Percentiles rank a stretch among this genome's conserved stretches.
Evolutionary conservation across 225 moss, liverwort and hornwort species (phyloP).

Genomic region (Thuidium tamariscinum): DNA sequence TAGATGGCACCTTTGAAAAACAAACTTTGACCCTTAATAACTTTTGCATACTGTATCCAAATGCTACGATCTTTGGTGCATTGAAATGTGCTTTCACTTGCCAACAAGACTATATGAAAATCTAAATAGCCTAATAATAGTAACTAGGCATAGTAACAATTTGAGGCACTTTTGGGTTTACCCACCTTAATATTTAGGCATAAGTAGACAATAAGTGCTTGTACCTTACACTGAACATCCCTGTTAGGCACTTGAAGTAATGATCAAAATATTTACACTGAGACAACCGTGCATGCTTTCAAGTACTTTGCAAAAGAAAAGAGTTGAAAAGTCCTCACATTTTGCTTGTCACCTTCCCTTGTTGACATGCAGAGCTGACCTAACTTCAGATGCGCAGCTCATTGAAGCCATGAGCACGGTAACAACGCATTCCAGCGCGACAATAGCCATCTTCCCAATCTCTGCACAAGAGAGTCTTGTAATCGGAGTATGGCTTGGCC

Average conservation of each 20-base stretch:
- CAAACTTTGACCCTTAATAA: no score
- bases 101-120: no score
- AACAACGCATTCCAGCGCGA: conserved; percentile 18
- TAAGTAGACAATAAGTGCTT: not conserved
- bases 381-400: conserved; percentile 13
- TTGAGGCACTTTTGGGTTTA: no score
- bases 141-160: no score
- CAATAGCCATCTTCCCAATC: conserved; percentile 31
- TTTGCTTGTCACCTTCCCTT: not conserved
- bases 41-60: no score
- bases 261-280: not conserved
- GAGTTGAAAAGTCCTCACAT: not conserved
- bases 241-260: not conserved
- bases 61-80: no score
- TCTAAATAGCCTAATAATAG: no score
- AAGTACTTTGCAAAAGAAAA: not conserved
- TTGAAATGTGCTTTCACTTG: no score
- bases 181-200: not conserved
- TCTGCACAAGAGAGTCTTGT: conserved; percentile 17
- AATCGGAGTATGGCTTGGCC: not conserved
- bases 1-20: no score
- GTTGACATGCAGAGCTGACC: not conserved
- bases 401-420: conserved; percentile 17
- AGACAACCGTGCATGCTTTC: not conserved
- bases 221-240: not conserved